Base-by-base conservation (phyloP, 83 land plant species). In the Thuja plicata region DNA sequence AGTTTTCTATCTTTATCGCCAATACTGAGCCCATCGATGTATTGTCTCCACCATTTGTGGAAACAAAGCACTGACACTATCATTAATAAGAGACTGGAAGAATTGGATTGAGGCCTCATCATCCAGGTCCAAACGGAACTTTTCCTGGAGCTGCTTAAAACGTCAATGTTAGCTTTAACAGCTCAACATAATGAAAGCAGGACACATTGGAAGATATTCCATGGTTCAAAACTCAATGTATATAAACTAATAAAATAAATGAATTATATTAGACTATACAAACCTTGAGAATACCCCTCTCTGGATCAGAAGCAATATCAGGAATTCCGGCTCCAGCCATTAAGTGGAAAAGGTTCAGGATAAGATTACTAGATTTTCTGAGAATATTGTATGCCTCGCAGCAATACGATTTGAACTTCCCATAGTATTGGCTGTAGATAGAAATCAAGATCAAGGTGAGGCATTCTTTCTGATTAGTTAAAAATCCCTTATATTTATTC, bases 21-120 rank as follows among this genome's bases (percentile, higher is more conserved):
- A 98, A 85, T 98, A 98, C 79, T 98, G 99, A 84, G 99, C 99
- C 99, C 99, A 98, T 34, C 99, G 90, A 89, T 98, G 99, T 82
- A 98, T 97, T 27, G 99, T 98, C 89, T 98, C 99, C 86, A 98
- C 99, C 99, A 98, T 97, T 92, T 98, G 99, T 52, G 99, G 99
- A 78, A 98, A 98, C 83, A 98, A 88, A 3, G 99, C 99, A 91
- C 99, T 98, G 16, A 98, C 99, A 92, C 99, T 98, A 45, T 98
- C 99, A 87, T 94, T 98, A 10, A 98, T 98, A 37, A 98, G 94
- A 89, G 96, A 94, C 89, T 98, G 99, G 91, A 98, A 98, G 66
- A 97, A 98, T 85, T 98, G 99, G n/a, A 98, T 93, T 15, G 96
- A 92, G 32, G 89, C 99, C 92, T 98, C 99, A 90, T 98, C 99